A percentile compares a stretch with the other conserved stretches of the same genome.
Evolutionary conservation across 1,139 yeast genomes (phyloP).

Genomic region (Eremothecium gossypii): DNA sequence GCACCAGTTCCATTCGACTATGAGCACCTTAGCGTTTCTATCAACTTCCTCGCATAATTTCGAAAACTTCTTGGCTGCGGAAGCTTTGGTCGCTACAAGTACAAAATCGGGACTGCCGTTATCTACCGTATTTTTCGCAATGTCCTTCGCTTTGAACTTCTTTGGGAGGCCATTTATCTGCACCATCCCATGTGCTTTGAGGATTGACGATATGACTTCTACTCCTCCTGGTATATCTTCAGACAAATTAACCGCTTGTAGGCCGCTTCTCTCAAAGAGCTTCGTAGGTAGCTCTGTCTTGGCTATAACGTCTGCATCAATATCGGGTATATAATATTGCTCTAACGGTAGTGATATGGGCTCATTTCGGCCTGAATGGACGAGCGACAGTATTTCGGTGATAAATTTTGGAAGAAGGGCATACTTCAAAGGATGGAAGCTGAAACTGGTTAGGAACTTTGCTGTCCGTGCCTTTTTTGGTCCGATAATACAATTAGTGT

Average conservation of each 20-base stretch:
- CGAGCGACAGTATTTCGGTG: conserved; percentile 33
- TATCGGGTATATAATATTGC: conserved; percentile 29
- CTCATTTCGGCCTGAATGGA: conserved; percentile 18
- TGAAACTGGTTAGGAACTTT: conserved; percentile 49
- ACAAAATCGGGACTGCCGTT: conserved; percentile 13
- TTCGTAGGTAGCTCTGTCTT: conserved; percentile 28
- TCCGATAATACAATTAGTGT: conserved; percentile 51
- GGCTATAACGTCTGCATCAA: conserved; percentile 26
- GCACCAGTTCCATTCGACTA: conserved; percentile 24
- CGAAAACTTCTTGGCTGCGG: conserved; percentile 36
- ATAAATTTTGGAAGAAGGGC: conserved; percentile 30
- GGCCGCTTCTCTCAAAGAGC: conserved; percentile 30
- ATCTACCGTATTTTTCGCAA: conserved; percentile 5
- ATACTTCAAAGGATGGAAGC: conserved; percentile 27
- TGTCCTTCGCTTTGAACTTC: conserved; percentile 12
- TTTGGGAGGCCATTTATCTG: conserved; percentile 33
- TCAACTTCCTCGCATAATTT: conserved; percentile 25
- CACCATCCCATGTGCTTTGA: conserved; percentile 57
- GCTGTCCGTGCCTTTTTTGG: conserved; percentile 78
- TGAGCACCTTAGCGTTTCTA: conserved; percentile 11
- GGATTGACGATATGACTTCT: conserved; percentile 49
- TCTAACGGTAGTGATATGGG: conserved; percentile 27
- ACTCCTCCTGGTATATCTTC: conserved; percentile 61
- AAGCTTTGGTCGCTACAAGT: conserved; percentile 31
- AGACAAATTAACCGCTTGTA: conserved; percentile 51